Evolutionary conservation across 805 yeast species (phyloP), one percentile per base, ranked within the genome.

Genomic region (Kregervanrija pseudodelftensis): DNA sequence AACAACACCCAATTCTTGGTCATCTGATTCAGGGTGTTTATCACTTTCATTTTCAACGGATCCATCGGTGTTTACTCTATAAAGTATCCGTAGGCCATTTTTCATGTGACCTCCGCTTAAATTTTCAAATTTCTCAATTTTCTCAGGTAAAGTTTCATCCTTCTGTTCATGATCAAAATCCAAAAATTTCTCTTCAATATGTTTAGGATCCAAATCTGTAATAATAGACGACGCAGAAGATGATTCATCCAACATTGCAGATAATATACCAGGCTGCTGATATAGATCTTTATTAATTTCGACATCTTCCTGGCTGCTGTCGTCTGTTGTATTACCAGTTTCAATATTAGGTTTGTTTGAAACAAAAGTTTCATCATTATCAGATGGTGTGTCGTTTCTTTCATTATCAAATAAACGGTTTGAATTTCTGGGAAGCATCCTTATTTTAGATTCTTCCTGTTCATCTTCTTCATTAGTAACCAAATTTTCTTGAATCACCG

Each of bases 81-180:
- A 15, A 16, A 12, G 40, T 39, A 30, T 36, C 13, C 11, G 39
- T 8, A 43, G 7, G 28, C 28, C 11, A 14, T 41, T 10, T 15
- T 13, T 12, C 48, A n/a, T 42, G 40, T 46, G 46, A 16, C 57
- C 51, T 3, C 65, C 64, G 36, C 61, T 54, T 37, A 60, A 43
- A 37, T 56, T 50, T 45, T 62, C 66, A 47, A 54, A 62, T 44
- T 50, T 60, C 30, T 60, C 57, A 15, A 61, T 47, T 39, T 56
- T 61, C 13, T 55, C 57, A 8, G 60, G 57, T 33, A 61, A 13
- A 15, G 48, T 46, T 15, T 38, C 37, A 14, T 39, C 42, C 35
- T 36, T 33, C n/a, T 34, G 33, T 31, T 42, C 40, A 9, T 42
- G 37, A 14, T 37, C 40, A 7, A 30, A 39, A 17, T 40, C 22